Evolutionary conservation across 2,329 filamentous ascomycete species (phyloP), one percentile per base, ranked within the genome.

Genomic region (Chaetomiaceae sp.): DNA sequence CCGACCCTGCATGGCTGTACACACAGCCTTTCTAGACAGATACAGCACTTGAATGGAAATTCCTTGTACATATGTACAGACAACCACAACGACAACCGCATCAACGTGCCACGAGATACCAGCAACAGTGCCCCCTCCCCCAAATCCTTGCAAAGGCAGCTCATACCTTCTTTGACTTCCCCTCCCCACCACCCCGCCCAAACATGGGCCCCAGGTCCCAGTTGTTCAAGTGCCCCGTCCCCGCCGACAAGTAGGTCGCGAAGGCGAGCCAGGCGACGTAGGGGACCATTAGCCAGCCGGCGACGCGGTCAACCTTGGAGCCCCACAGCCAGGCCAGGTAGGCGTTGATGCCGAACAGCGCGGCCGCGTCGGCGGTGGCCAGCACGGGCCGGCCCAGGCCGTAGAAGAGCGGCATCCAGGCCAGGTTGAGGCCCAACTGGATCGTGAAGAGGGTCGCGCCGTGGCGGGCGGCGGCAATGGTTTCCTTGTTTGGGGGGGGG

Each of bases 351-450:
- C 84, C 88, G 1, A 84, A 72, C 8, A 96, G 72, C 0, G 82
- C 75, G 22, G 86, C 67, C 41, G 95, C 83, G 62, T 96, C 87
- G 22, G 76, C 75, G 6, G 87, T 80, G 3, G 90, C 89, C 60
- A 81, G 78, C 42, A 84, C 73, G 1, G 89, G 88, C 14, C 79
- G 78, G 54, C 83, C 82, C 41, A 84, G 62, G n/a, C 78, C 76
- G 62, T 95, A 96, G 76, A 96, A 96, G 10, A 96, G 76, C 11
- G 91, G 91, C 78, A 89, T 96, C 88, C 88, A 97, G 44, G 84
- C 66, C 24, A 95, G 72, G 64, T 96, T 96, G 42, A 96, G 73
- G 10, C 76, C 86, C 6, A 96, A 81, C 68, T 96, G 90, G 49
- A 89, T 73, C 2, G 86, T 86, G 71, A 95, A 96, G 24, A 96